Evolutionary conservation across 2,329 filamentous ascomycete species (phyloP).

Genomic region (Neonectria neomacrospora): DNA sequence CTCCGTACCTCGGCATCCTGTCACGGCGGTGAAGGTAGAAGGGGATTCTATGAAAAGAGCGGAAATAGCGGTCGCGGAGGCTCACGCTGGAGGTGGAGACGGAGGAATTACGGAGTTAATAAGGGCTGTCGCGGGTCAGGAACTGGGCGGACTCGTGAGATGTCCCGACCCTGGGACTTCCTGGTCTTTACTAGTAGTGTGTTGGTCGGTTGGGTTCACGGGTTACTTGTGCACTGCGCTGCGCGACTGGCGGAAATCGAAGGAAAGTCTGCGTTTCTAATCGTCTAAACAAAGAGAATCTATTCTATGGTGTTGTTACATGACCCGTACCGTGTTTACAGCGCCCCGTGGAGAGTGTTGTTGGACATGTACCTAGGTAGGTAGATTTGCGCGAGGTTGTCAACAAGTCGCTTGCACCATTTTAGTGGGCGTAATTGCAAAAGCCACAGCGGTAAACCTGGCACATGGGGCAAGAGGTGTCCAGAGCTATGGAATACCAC

Average conservation of each 20-base stretch:
- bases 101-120: background rate
- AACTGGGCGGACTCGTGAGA: background rate
- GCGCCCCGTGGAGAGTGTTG: background rate
- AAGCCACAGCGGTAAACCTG: constrained; percentile 28
- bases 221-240: background rate
- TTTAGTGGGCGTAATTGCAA: constrained; percentile 37
- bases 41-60: background rate
- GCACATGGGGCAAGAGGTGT: background rate
- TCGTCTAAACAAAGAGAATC: background rate
- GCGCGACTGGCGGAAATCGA: background rate
- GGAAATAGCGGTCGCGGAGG: background rate
- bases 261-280: background rate
- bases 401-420: background rate
- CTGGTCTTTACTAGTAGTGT: background rate
- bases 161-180: background rate
- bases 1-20: background rate
- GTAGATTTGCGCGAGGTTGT: background rate
- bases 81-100: background rate
- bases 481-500: background rate
- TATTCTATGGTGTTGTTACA: background rate
- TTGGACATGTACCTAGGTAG: background rate
- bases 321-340: background rate
- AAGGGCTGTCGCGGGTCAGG: too few relatives aligned
- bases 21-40: background rate
- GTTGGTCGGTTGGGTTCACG: background rate